Evolutionary conservation across 208 protist genomes (phyloP), one percentile per base, ranked within the genome.

Genomic region (Entamoeba dispar): DNA sequence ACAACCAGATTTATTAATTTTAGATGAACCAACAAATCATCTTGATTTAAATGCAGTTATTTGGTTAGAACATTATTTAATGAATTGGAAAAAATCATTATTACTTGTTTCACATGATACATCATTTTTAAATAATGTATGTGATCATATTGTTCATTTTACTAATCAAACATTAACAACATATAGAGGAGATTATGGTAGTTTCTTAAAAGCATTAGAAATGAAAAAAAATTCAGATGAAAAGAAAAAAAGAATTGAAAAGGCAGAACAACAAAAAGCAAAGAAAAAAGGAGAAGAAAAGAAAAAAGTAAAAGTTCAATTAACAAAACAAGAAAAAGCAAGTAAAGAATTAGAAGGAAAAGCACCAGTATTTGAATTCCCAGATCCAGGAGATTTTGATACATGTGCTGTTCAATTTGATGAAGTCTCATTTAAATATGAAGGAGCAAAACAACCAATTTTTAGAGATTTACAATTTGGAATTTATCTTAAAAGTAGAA

Each of bases 11-110:
- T 95, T 99, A 51, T 95, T 99, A 17, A 95, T 99, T 94, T 96
- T 99, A 8, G 98, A 99, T 95, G 98, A 99, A 96, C 98, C 98
- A 27, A 98, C 97, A 38, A 98, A 98, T 95, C 97, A 99, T 95
- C 95, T 99, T 31, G 98, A 99, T 93, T 94, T 98, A n/a, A 97
- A 97, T 92, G 97, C 97, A 43, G 96, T 98, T 6, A 96, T 98
- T 91, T 98, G 97, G 97, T 96, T 98, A 2, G 97, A 98, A 94
- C 95, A 96, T 14, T 98, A 97, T 95, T 94, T 98, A 38, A 50
- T 38, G 17, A 91, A 47, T 4, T 93, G 93, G 47, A 27, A 31
- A 6, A 57, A 92, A 34, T 50, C 93, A 19, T 93, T 96, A 8
- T 94, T 97, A n/a, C 93, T 97, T 69, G 95, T 97, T 51, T 96